phyloP scores from a whole-genome alignment of 163 green algal species.

The Trebouxia gelatinosa region DNA sequence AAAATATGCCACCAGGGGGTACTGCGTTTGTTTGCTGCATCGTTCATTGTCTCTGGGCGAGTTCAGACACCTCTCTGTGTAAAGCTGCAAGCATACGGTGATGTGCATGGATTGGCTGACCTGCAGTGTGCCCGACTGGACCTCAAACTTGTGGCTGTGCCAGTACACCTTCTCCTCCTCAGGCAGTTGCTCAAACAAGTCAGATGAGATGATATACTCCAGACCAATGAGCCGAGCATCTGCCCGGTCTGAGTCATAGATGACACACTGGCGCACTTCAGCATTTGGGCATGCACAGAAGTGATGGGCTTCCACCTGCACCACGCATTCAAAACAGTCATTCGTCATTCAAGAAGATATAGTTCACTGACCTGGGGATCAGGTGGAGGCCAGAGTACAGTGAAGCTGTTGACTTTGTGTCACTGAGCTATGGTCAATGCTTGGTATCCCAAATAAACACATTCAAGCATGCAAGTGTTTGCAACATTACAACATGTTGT shows the following conservation, averaged over 20 bases:
- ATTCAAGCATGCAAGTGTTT: not conserved
- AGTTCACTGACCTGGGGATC: not conserved
- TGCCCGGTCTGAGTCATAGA: slow-evolving; percentile 61
- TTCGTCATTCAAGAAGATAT: not conserved
- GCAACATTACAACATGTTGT: not conserved
- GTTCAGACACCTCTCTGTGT: not conserved
- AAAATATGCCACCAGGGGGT: slow-evolving; percentile 21
- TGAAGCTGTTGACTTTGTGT: not conserved
- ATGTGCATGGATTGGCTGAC: not conserved
- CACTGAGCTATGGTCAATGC: not conserved
- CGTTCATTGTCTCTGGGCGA: not conserved
- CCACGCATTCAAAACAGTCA: not conserved
- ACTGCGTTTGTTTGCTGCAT: not conserved
- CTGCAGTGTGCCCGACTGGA: slow-evolving; percentile 35
- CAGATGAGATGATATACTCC: slow-evolving; percentile 57
- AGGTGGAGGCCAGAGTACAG: not conserved
- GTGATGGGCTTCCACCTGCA: slow-evolving; percentile 69
- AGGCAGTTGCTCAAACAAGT: slow-evolving; percentile 64
- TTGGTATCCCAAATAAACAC: not conserved
- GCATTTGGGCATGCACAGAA: slow-evolving; percentile 66
- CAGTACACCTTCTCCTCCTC: slow-evolving; percentile 73
- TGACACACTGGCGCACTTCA: slow-evolving; percentile 72
- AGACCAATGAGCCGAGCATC: slow-evolving; percentile 64
- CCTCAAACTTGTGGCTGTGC: slow-evolving; percentile 78
- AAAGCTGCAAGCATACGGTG: not conserved